Evolutionary conservation across 768 basidiomycete genomes (phyloP).

Genomic region (Tricholoma hemisulphureum): DNA sequence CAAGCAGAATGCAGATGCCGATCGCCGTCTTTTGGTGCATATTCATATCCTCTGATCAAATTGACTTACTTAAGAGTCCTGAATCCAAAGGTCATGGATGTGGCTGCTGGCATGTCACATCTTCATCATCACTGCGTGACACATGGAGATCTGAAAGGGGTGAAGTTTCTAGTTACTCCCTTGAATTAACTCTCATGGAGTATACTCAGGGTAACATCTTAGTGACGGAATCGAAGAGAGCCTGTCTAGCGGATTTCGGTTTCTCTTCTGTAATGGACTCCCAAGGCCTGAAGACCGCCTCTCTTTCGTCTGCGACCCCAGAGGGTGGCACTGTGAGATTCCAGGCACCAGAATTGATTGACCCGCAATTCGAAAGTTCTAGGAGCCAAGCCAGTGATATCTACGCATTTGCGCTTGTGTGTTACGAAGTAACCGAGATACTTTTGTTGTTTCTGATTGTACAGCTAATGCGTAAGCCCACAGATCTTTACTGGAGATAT

Average conservation of each 20-base stretch:
- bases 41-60: slow-evolving; percentile 17
- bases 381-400: slow-evolving; percentile 13
- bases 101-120: slow-evolving; percentile 34
- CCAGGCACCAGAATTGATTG: slow-evolving; percentile 36
- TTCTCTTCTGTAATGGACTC: slow-evolving; percentile 30
- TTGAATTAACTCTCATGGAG: slow-evolving; percentile 34
- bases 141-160: slow-evolving; percentile 51
- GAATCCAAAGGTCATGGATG: slow-evolving; percentile 29
- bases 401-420: slow-evolving; percentile 19
- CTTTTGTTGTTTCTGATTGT: neutral
- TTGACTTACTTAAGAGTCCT: neutral
- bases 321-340: slow-evolving; percentile 34
- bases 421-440: slow-evolving; percentile 11
- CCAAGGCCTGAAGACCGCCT: slow-evolving; percentile 15
- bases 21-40: slow-evolving; percentile 14
- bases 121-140: slow-evolving; percentile 36
- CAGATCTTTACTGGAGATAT: slow-evolving; percentile 26
- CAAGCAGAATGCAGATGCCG: slow-evolving; percentile 10
- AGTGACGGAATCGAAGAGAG: slow-evolving; percentile 37
- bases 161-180: slow-evolving; percentile 29
- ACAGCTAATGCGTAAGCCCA: neutral
- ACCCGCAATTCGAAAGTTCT: slow-evolving; percentile 14
- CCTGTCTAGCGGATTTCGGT: slow-evolving; percentile 53
- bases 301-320: slow-evolving; percentile 16
- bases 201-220: slow-evolving; percentile 37